Evolutionary conservation across 179 eudicot species (phyloP).

Genomic region (Drosera spatulata): DNA sequence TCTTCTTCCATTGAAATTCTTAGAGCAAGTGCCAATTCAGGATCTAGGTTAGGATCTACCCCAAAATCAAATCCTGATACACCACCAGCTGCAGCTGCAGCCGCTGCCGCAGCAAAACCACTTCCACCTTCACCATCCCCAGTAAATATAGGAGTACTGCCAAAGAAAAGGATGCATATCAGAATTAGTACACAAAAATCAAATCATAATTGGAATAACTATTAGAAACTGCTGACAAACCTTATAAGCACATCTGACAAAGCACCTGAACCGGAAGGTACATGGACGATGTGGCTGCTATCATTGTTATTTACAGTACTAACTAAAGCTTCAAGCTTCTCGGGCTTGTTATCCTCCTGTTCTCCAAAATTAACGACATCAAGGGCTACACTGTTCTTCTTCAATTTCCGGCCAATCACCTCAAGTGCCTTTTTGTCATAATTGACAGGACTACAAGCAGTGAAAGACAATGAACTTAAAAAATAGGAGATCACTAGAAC

Average conservation of each 20-base stretch:
- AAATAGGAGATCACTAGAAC: neutral
- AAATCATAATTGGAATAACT: too few relatives aligned
- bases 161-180: neutral
- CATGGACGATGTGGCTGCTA: conserved; percentile 55
- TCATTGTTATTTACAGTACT: conserved; percentile 45
- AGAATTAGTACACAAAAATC: too few relatives aligned
- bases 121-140: conserved; percentile 98
- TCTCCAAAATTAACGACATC: conserved; percentile 96
- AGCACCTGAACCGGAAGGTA: conserved; percentile 78
- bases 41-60: conserved; percentile 96
- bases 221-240: conserved; percentile 16
- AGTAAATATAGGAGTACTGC: conserved; percentile 88
- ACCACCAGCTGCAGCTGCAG: conserved; percentile 90
- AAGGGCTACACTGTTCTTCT: conserved; percentile 93
- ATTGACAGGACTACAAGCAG: conserved; percentile 58
- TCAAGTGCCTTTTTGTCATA: conserved; percentile 78
- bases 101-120: conserved; percentile 88
- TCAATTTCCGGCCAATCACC: conserved; percentile 82
- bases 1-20: conserved; percentile 30
- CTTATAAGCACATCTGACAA: conserved; percentile 85
- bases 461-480: conserved; percentile 32
- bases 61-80: conserved; percentile 90
- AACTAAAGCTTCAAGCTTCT: conserved; percentile 86
- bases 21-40: conserved; percentile 94
- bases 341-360: conserved; percentile 84